These are phyloP conservation scores for Gnomoniopsis sp. DNA, from an alignment of 2,329 filamentous ascomycete genomes.

Conservation along the genomic window DNA sequence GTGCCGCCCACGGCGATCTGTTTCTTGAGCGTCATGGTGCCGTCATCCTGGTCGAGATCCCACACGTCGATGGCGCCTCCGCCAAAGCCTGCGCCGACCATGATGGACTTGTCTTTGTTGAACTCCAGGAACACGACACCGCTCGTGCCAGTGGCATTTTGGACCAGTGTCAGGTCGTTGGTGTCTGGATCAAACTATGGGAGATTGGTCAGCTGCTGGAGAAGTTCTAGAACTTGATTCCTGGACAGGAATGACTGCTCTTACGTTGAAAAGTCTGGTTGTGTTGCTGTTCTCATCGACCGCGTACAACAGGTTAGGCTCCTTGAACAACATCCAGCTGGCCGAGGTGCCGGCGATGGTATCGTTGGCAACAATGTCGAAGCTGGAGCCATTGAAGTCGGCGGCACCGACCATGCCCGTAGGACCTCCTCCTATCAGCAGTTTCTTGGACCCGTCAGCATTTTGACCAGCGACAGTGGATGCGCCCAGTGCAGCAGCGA, in stretches of 20 bases:
- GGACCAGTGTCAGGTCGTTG: constrained; percentile 28
- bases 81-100: constrained; percentile 29
- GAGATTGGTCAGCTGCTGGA: not conserved
- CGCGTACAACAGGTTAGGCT: constrained; percentile 40
- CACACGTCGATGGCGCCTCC: constrained; percentile 15
- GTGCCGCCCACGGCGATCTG: constrained; percentile 23
- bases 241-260: not conserved
- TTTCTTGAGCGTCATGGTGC: constrained; percentile 16
- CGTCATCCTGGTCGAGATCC: constrained; percentile 8
- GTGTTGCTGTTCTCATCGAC: constrained; percentile 43
- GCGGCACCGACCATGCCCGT: constrained; percentile 37
- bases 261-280: constrained; percentile 35
- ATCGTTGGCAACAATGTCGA: constrained; percentile 36
- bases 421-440: constrained; percentile 37
- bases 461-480: not conserved
- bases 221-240: not conserved
- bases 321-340: constrained; percentile 44
- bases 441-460: constrained; percentile 21
- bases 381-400: constrained; percentile 37
- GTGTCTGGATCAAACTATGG: constrained; percentile 30
- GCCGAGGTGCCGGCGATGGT: constrained; percentile 29
- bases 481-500: not conserved
- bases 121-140: constrained; percentile 48
- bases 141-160: constrained; percentile 31
- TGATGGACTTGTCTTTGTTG: constrained; percentile 39